Conservation (phyloP, 1,284 basidiomycete genomes). For the Gomphus sp. region DNA sequence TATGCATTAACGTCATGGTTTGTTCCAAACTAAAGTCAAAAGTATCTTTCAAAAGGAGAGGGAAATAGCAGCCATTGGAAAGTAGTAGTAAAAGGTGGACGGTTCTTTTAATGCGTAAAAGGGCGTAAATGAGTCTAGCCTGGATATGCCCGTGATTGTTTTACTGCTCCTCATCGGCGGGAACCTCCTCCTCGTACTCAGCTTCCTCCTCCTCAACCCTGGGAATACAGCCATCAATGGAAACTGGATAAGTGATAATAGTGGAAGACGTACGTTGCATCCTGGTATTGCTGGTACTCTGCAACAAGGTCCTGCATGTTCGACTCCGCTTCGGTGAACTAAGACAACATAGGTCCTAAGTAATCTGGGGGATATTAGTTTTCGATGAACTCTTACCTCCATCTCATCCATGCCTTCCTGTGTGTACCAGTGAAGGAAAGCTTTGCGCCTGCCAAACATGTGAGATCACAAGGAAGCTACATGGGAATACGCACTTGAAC, state of each 20-base stretch:
- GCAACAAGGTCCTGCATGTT: slow-evolving; percentile 95
- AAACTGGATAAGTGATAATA: background rate
- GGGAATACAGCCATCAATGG: background rate
- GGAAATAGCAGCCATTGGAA: background rate
- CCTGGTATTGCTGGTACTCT: slow-evolving; percentile 96
- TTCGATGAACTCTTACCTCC: slow-evolving; percentile 59
- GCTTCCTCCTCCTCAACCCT: slow-evolving; percentile 68
- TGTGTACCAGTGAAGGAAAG: slow-evolving; percentile 99
- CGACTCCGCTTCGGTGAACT: slow-evolving; percentile 92
- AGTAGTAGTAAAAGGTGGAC: background rate
- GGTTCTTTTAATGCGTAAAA: background rate
- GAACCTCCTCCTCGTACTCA: slow-evolving; percentile 71
- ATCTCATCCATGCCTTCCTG: slow-evolving; percentile 99
- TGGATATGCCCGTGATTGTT: background rate
- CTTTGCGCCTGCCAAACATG: slow-evolving; percentile 53
- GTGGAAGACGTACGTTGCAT: slow-evolving; percentile 63
- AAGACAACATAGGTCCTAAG: slow-evolving; percentile 7
- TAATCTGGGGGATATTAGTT: no score
- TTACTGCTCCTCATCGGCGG: slow-evolving; percentile 47
- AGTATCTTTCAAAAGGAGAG: background rate
- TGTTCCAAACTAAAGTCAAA: slow-evolving; percentile 5
- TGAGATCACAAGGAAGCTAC: background rate
- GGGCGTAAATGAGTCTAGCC: background rate
- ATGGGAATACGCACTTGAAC: slow-evolving; percentile 56
- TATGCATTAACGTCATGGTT: slow-evolving; percentile 7